phyloP scores from a whole-genome alignment of 106 monocot genomes.

The Narthecium ossifragum region DNA sequence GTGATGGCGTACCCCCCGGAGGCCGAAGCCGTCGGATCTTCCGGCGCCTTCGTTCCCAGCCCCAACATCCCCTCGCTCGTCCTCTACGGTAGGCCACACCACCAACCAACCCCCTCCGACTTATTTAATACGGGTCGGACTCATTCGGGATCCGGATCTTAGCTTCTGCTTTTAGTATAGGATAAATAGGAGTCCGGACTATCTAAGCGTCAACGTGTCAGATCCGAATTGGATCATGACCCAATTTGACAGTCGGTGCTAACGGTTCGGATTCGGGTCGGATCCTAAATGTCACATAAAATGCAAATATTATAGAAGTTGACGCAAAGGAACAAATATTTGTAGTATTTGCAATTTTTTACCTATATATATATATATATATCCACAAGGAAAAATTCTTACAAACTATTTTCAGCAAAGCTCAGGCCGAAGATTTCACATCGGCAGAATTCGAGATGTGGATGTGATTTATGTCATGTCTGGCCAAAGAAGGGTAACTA shows the following conservation, averaged over 20 bases:
- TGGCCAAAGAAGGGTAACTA: conserved; percentile 59
- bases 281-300: too few species aligned
- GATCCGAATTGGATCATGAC: too few species aligned
- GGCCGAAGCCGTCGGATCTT: conserved; percentile 28
- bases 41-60: conserved; percentile 37
- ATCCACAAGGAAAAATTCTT: neutral
- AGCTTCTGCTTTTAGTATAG: too few species aligned
- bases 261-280: too few species aligned
- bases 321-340: too few species aligned
- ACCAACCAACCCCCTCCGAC: neutral
- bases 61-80: conserved; percentile 26
- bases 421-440: conserved; percentile 51
- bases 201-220: too few species aligned
- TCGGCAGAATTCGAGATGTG: conserved; percentile 45
- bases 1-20: conserved; percentile 47
- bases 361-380: too few species aligned
- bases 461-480: conserved; percentile 50
- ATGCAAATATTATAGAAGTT: too few species aligned
- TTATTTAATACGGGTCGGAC: neutral
- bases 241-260: too few species aligned
- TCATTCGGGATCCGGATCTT: too few species aligned
- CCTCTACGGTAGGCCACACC: conserved; percentile 29
- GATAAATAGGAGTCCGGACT: too few species aligned
- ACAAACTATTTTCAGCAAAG: neutral
- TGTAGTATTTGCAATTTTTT: too few species aligned